Evolutionary conservation across 2,329 filamentous ascomycete species (phyloP).

Genomic region (Xylaria sp.): DNA sequence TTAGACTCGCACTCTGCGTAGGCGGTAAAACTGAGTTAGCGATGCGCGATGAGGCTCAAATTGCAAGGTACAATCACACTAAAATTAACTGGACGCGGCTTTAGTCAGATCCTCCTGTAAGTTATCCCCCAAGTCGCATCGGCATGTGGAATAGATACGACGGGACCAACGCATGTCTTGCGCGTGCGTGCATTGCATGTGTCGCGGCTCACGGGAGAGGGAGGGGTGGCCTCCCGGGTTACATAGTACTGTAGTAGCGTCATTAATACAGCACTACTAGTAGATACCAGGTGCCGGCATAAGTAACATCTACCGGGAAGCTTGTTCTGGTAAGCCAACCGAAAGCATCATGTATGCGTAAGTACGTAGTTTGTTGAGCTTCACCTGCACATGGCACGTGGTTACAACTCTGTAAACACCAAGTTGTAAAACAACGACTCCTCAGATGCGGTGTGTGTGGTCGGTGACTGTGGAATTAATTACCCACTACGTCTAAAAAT

Average conservation of each 20-base stretch:
- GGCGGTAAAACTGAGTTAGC: no score
- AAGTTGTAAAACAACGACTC: no score
- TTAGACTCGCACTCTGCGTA: no score
- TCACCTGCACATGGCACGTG: neutral
- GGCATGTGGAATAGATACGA: slow-evolving; percentile 14
- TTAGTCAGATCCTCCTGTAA: no score
- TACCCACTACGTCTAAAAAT: no score
- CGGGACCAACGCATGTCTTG: slow-evolving; percentile 15
- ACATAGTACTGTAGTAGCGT: no score
- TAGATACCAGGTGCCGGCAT: slow-evolving; percentile 13
- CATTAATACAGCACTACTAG: neutral
- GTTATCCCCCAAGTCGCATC: slow-evolving; percentile 18
- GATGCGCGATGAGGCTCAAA: neutral
- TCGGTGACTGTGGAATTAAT: no score
- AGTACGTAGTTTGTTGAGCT: neutral
- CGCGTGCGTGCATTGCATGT: slow-evolving; percentile 15
- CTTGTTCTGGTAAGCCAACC: neutral
- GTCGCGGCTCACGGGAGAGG: slow-evolving; percentile 7
- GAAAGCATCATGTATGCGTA: neutral
- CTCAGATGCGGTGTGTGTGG: no score
- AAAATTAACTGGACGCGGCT: neutral
- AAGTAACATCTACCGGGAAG: neutral
- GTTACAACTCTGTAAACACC: neutral
- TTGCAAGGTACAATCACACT: neutral
- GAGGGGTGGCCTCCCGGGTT: neutral